A percentile compares a stretch with the other conserved stretches of the same genome.
phyloP scores from a whole-genome alignment of 192 early-diverging fungal genomes.

The Thamnidium elegans region DNA sequence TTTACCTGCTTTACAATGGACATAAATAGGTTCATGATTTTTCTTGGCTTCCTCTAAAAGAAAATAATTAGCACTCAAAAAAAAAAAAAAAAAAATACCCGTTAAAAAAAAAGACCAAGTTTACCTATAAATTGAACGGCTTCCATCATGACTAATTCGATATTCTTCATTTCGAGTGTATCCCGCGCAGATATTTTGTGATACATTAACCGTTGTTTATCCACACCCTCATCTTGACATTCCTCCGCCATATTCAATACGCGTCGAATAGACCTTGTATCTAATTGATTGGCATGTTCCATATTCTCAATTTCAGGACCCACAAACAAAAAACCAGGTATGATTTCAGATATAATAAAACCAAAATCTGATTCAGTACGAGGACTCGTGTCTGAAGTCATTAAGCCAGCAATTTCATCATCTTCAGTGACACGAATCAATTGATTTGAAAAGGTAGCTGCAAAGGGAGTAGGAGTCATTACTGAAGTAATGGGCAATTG shows the following conservation, averaged over 20 bases:
- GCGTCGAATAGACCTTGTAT: conserved; percentile 52
- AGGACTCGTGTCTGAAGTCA: not conserved
- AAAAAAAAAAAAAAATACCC: not conserved
- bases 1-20: conserved; percentile 76
- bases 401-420: not conserved
- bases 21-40: conserved; percentile 56
- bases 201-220: conserved; percentile 29
- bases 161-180: conserved; percentile 64
- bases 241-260: conserved; percentile 78
- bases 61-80: not conserved
- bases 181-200: conserved; percentile 56
- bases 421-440: conserved; percentile 1
- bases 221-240: conserved; percentile 47
- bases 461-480: too few species aligned
- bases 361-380: conserved; percentile 29
- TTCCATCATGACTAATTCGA: conserved; percentile 58
- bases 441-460: not conserved
- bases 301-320: conserved; percentile 62
- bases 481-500: too few species aligned
- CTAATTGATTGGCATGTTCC: conserved; percentile 53
- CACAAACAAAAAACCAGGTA: conserved; percentile 56
- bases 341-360: conserved; percentile 52
- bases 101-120: too few species aligned
- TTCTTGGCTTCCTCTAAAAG: conserved; percentile 29
- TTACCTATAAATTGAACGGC: conserved; percentile 68